Evolutionary conservation across 148 eudicot species (phyloP).

Genomic region (Silene uniflora): DNA sequence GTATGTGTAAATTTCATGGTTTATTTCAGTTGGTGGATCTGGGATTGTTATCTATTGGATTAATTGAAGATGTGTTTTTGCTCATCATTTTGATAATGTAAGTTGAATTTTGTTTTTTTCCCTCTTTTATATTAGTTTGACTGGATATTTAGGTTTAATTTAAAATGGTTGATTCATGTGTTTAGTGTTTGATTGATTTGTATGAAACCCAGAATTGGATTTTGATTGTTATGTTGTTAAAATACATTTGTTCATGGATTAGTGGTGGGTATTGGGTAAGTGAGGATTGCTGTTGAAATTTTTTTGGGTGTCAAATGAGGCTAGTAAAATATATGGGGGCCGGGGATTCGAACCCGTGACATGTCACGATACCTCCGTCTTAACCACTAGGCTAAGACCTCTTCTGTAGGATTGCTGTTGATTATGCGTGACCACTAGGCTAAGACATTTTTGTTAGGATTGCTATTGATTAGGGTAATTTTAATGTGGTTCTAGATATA

Average conservation of each 20-base stretch:
- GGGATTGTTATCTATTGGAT: neutral
- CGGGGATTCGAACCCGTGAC: too few relatives aligned
- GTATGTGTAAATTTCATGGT: neutral
- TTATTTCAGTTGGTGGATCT: conserved; percentile 18
- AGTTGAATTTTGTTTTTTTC: conserved; percentile 9
- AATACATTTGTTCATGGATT: neutral
- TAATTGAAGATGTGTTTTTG: conserved; percentile 15
- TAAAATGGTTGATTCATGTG: neutral
- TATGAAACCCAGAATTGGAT: neutral
- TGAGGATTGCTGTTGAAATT: neutral
- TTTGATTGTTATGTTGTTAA: conserved; percentile 7
- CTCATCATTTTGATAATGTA: conserved; percentile 18
- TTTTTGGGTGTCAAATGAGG: neutral
- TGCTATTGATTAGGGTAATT: neutral
- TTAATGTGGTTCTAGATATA: too few relatives aligned
- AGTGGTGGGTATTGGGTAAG: neutral
- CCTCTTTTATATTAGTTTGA: neutral
- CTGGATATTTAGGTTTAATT: conserved; percentile 10
- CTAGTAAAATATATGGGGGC: too few relatives aligned
- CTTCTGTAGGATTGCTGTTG: too few relatives aligned
- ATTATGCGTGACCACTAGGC: too few relatives aligned
- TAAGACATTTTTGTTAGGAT: neutral
- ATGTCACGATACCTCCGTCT: too few relatives aligned
- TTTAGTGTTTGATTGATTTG: neutral
- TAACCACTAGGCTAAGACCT: too few relatives aligned